These are phyloP conservation scores for Neopestalotiopsis clavispora DNA, from an alignment of 2,329 filamentous ascomycete species.

Conservation along the genomic window DNA sequence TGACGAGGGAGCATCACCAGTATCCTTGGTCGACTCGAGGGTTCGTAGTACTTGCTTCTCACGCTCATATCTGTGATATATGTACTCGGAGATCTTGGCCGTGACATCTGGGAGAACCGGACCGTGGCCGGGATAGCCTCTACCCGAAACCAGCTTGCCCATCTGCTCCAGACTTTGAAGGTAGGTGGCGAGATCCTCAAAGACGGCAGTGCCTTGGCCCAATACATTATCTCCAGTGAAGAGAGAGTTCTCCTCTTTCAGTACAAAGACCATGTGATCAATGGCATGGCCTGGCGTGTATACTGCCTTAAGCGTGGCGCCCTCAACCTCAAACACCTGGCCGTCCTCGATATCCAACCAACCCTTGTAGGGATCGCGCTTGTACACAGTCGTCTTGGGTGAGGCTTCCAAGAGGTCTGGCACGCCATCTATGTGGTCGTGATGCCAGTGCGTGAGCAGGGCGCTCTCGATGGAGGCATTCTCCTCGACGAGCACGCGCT, in stretches of 20 bases:
- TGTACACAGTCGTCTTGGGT: slow-evolving; percentile 69
- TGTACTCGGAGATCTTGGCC: slow-evolving; percentile 79
- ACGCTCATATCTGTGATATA: slow-evolving; percentile 77
- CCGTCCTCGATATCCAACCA: slow-evolving; percentile 62
- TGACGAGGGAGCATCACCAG: slow-evolving; percentile 22
- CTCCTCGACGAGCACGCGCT: slow-evolving; percentile 68
- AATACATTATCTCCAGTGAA: slow-evolving; percentile 91
- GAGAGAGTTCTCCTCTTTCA: slow-evolving; percentile 80
- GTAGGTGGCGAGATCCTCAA: slow-evolving; percentile 76
- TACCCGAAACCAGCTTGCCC: slow-evolving; percentile 66
- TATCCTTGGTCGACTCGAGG: slow-evolving; percentile 49
- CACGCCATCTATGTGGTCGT: slow-evolving; percentile 82
- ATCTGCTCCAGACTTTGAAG: slow-evolving; percentile 72
- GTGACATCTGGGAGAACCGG: slow-evolving; percentile 75
- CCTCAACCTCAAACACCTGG: slow-evolving; percentile 56
- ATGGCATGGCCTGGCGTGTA: slow-evolving; percentile 71
- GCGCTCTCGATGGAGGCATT: slow-evolving; percentile 70
- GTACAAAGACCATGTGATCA: slow-evolving; percentile 81
- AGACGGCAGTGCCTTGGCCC: slow-evolving; percentile 85
- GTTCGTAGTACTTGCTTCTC: slow-evolving; percentile 78
- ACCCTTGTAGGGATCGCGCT: slow-evolving; percentile 60
- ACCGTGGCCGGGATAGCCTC: slow-evolving; percentile 89
- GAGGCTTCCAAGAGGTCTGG: slow-evolving; percentile 67
- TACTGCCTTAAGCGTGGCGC: slow-evolving; percentile 38
- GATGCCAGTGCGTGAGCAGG: slow-evolving; percentile 91